Evolutionary conservation across 140 eudicot genomes (phyloP), one percentile per base, ranked within the genome.

Genomic region (Erigeron philadelphicus): DNA sequence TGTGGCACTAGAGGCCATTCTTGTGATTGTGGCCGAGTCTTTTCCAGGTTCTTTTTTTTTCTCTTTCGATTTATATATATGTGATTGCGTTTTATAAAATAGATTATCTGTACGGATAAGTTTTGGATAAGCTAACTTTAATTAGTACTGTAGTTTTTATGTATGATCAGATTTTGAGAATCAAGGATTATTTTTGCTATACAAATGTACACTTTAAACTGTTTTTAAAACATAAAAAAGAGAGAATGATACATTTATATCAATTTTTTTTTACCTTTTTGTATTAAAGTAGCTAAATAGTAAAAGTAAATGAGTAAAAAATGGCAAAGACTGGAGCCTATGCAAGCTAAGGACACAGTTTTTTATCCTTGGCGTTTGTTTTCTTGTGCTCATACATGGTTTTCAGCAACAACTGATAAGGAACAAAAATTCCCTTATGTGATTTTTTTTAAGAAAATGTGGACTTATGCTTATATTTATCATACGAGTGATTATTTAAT

Each of bases 1-100:
- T 90, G 97, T 66, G 97, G 97, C 47, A 90, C 97, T 50, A 66
- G 97, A 23, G 97, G 97, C 43, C 97, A 90, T 80, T 90, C 97
- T 77, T 90, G 97, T 52, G 97, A 90, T 63, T 90, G 97, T 55
- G 97, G 97, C 68, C 93, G 97, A 19, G 97, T 90, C 38, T 90
- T 90, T 76, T 90, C 97, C 76, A 90, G 97, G 97, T 87, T 66
- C 11, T 15, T 35, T 23, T 9, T 40, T 75, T 56, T 45, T 8
- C 16, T 31, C 25, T 21, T 21, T 21, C 25, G 12, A 49, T 49
- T 49, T 55, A 13, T 7, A 0, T 8, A 5, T 52, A 2, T 4
- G 16, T 12, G 13, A 11, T 3, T 35, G 17, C 47, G 2, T 61
- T 38, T 38, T 61, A 35, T 0, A 35, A 31, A 38, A 61, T 23